phyloP scores from a whole-genome alignment of 805 yeast species.

The Barnettozyma pratensis region DNA sequence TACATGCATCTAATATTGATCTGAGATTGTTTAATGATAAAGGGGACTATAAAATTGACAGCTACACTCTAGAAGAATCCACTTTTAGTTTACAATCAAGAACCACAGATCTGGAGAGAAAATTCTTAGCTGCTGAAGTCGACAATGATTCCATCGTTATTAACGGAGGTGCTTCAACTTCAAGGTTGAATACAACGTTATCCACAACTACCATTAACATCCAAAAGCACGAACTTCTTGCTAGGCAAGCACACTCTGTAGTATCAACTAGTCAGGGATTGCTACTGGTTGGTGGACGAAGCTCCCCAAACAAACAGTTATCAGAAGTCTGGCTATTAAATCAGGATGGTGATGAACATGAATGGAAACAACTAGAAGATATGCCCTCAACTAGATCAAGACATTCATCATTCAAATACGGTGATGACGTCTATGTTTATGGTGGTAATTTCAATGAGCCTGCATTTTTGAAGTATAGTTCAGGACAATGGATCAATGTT shows the following conservation, averaged over 20 bases:
- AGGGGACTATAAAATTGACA: neutral
- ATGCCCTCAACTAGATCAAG: slow-evolving; percentile 46
- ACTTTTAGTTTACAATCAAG: slow-evolving; percentile 2
- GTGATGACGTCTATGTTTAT: slow-evolving; percentile 35
- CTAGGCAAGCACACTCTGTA: slow-evolving; percentile 58
- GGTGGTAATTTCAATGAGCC: slow-evolving; percentile 40
- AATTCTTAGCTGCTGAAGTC: slow-evolving; percentile 9
- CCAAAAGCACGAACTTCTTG: slow-evolving; percentile 9
- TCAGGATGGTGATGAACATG: slow-evolving; percentile 8
- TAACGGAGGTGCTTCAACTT: slow-evolving; percentile 33
- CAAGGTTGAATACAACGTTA: slow-evolving; percentile 20
- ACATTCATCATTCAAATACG: slow-evolving; percentile 38
- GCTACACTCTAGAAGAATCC: neutral
- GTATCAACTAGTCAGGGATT: slow-evolving; percentile 26
- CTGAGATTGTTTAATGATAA: slow-evolving; percentile 1
- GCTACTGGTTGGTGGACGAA: slow-evolving; percentile 62
- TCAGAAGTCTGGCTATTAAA: slow-evolving; percentile 39
- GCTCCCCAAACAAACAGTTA: slow-evolving; percentile 47
- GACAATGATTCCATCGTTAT: slow-evolving; percentile 16
- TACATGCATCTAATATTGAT: slow-evolving; percentile 51
- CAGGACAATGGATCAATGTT: slow-evolving; percentile 5
- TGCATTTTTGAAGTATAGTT: slow-evolving; percentile 20
- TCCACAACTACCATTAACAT: slow-evolving; percentile 11
- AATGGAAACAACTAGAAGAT: slow-evolving; percentile 37
- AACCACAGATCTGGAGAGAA: slow-evolving; percentile 11